A percentile compares a stretch with the other conserved stretches of the same genome.
phyloP scores from a whole-genome alignment of 345 rosid genomes.

The Brassica carinata region DNA sequence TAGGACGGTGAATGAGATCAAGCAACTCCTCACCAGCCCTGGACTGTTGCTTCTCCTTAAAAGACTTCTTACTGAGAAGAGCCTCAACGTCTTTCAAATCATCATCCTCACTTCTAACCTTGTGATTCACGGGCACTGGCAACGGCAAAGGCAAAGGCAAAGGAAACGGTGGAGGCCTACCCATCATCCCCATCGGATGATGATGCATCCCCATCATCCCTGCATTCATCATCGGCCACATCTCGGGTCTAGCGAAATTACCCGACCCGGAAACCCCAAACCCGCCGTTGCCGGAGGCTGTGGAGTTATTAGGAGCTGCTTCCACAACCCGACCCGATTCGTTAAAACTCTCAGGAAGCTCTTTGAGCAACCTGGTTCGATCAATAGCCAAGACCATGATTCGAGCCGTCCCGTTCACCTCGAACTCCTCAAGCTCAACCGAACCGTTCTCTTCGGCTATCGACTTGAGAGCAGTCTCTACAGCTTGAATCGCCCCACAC shows the following conservation, averaged over 20 bases:
- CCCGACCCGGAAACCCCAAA: constrained; percentile 48
- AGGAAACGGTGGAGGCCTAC: constrained; percentile 40
- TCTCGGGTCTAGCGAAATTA: constrained; percentile 52
- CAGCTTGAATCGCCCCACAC: constrained; percentile 71
- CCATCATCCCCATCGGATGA: constrained; percentile 45
- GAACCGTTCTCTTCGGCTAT: constrained; percentile 88
- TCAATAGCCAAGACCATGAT: constrained; percentile 86
- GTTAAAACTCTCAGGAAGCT: constrained; percentile 67
- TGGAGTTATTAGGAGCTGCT: constrained; percentile 14
- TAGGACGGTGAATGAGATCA: constrained; percentile 88
- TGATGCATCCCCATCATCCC: constrained; percentile 57
- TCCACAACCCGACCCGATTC: constrained; percentile 33
- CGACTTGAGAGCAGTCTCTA: constrained; percentile 78
- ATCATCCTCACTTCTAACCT: constrained; percentile 81
- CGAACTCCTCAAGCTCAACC: constrained; percentile 82
- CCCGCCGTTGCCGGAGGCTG: constrained; percentile 11
- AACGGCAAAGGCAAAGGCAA: constrained; percentile 38
- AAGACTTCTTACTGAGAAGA: constrained; percentile 83
- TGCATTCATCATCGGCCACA: constrained; percentile 65
- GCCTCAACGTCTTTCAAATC: constrained; percentile 88
- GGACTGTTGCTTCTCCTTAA: constrained; percentile 83
- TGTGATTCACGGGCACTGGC: constrained; percentile 56
- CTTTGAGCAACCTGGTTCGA: constrained; percentile 66
- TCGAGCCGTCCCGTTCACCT: constrained; percentile 76
- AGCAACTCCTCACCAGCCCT: constrained; percentile 92